Conservation (phyloP, 257 asterid genomes). For the Paulownia fortunei region DNA sequence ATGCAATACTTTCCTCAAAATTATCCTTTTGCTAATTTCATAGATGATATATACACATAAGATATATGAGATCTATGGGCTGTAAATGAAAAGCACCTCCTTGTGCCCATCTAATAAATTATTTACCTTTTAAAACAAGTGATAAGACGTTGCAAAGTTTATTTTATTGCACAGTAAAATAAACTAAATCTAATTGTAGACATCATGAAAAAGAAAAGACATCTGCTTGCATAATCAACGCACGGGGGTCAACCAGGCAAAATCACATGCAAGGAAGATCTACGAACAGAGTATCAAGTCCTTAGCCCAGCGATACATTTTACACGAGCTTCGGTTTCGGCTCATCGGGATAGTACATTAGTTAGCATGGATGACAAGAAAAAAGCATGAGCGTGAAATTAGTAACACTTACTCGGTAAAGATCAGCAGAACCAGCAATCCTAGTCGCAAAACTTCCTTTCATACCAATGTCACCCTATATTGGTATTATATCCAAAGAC, state of each 20-base stretch:
- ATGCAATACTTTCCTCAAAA: background rate
- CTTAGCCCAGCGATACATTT: background rate
- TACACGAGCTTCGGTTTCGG: too few species aligned
- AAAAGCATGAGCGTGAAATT: constrained; percentile 13
- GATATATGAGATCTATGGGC: background rate
- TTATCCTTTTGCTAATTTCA: background rate
- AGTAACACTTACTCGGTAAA: constrained; percentile 64
- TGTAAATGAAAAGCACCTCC: background rate
- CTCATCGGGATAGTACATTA: too few species aligned
- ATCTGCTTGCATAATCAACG: background rate
- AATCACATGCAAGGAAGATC: constrained; percentile 16
- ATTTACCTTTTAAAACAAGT: background rate
- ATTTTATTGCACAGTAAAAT: background rate
- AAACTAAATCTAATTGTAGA: background rate
- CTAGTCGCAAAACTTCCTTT: constrained; percentile 91
- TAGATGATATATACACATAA: background rate
- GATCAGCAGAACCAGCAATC: constrained; percentile 91
- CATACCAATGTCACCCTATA: constrained; percentile 87
- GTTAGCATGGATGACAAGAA: constrained; percentile 13
- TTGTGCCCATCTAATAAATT: background rate
- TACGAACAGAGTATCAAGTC: constrained; percentile 18
- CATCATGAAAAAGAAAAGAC: background rate
- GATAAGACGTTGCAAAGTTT: background rate
- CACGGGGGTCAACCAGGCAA: background rate
- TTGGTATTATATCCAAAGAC: constrained; percentile 21